Evolutionary conservation across 495 filamentous ascomycete genomes (phyloP), one percentile per base, ranked within the genome.

Genomic region (Elaphomyces granulatus): DNA sequence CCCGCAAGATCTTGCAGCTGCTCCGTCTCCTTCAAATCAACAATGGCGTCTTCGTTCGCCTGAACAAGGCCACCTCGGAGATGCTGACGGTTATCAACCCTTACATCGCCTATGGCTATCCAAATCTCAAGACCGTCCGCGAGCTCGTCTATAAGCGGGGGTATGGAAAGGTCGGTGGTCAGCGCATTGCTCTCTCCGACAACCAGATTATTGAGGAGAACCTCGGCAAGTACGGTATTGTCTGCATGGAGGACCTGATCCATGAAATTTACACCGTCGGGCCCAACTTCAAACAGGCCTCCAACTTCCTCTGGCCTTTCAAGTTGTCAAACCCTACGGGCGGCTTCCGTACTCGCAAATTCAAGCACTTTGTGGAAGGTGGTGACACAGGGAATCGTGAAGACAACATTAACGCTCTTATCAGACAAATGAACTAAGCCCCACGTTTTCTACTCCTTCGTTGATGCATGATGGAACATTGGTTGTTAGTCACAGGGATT

Each of bases 291-390:
- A 98, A 98, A 81, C 87, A 96, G 75, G 85, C 84, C 60, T 81
- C 83, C 76, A 98, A 96, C 81, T 96, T 96, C 77, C 72, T 98
- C 36, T 98, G 90, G 90, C 90, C 90, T 55, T 98, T 98, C 80
- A 96, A 98, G 81, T 79, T 98, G 53, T 84, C 76, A 74, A 93
- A 87, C 73, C 90, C 90, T 54, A 98, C 69, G 47, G 92, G 90
- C 58, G 88, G 92, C 38, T 98, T 98, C 82, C 74, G 81, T 59
- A 66, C 78, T 41, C 75, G 90, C 64, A 98, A 96, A 74, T 96
- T 96, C 81, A 86, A 85, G 74, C 92, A 98, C 74, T 98, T 84
- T 75, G 83, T 98, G 50, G 83, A 96, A 78, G 90, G 90, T 67
- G 88, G 88, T 76, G 90, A 98, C 67, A 70, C 87, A 50, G 90